A percentile compares a stretch with the other conserved stretches of the same genome.
phyloP scores from a whole-genome alignment of 1,139 yeast species.

The Magnusiomyces suaveolens region DNA sequence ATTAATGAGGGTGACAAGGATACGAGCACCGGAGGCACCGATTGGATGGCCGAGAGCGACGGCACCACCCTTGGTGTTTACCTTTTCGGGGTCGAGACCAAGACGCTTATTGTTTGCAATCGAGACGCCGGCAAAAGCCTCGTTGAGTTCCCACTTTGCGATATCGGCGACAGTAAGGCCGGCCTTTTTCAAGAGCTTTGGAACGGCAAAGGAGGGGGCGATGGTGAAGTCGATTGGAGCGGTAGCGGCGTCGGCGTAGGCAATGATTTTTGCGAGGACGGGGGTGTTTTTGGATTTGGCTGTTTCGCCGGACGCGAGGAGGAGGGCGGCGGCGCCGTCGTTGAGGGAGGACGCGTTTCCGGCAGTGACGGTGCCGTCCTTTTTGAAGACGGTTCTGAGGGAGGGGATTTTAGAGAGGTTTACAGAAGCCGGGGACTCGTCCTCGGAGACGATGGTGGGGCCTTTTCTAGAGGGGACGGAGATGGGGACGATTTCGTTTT shows the following conservation, averaged over 20 bases:
- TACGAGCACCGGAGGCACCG: conserved; percentile 92
- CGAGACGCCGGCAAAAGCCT: conserved; percentile 90
- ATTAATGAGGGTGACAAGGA: conserved; percentile 68
- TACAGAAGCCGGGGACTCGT: conserved; percentile 59
- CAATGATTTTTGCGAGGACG: conserved; percentile 58
- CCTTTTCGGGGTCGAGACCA: conserved; percentile 54
- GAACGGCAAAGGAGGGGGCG: conserved; percentile 86
- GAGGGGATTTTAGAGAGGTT: conserved; percentile 58
- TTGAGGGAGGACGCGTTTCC: conserved; percentile 88
- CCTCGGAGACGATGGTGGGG: conserved; percentile 39
- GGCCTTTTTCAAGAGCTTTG: conserved; percentile 64
- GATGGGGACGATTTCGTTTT: conserved; percentile 45
- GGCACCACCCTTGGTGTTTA: conserved; percentile 91
- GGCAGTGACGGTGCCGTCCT: conserved; percentile 88
- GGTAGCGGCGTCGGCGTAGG: conserved; percentile 95
- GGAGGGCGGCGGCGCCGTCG: conserved; percentile 90
- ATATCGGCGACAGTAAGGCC: conserved; percentile 39
- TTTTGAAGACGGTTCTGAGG: conserved; percentile 82
- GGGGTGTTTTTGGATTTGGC: conserved; percentile 60
- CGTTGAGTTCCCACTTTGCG: conserved; percentile 77
- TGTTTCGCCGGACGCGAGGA: conserved; percentile 66
- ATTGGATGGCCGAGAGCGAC: conserved; percentile 93
- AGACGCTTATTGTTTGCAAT: conserved; percentile 69
- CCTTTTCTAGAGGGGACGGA: conserved; percentile 48
- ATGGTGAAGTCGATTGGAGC: conserved; percentile 86